These are phyloP conservation scores for Scutellaria minor DNA, from an alignment of 257 asterid species.

Conservation along the genomic window DNA sequence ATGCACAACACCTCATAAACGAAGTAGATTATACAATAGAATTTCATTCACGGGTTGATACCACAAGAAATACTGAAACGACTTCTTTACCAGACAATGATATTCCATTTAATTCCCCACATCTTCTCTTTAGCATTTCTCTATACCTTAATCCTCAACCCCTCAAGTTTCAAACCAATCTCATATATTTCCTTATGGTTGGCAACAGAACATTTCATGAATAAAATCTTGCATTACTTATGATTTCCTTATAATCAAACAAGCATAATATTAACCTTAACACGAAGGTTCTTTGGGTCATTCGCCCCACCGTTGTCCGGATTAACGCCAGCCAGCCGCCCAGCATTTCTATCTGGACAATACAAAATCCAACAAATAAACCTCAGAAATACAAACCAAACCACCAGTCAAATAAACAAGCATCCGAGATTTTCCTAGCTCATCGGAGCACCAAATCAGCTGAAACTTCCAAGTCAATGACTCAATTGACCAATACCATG, in stretches of 20 bases:
- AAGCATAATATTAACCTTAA: constrained; percentile 40
- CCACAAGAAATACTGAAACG: too few relatives aligned
- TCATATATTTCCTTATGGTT: not conserved
- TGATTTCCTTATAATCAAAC: constrained; percentile 5
- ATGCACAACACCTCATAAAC: not conserved
- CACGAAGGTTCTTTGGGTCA: constrained; percentile 52
- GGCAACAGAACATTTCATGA: constrained; percentile 13
- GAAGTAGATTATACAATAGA: too few relatives aligned
- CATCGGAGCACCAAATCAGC: constrained; percentile 17
- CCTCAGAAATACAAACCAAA: not conserved
- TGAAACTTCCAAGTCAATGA: constrained; percentile 1
- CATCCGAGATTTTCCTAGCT: not conserved
- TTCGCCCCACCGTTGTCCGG: constrained; percentile 45
- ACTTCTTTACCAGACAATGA: too few relatives aligned
- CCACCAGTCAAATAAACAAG: not conserved
- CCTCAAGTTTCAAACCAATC: not conserved
- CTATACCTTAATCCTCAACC: constrained; percentile 17
- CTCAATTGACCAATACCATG: not conserved
- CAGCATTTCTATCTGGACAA: constrained; percentile 45
- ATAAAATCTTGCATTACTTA: not conserved
- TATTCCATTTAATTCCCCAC: not conserved
- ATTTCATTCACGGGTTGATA: too few relatives aligned
- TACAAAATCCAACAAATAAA: not conserved
- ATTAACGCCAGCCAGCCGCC: constrained; percentile 41
- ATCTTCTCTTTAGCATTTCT: not conserved